Base-by-base conservation (phyloP, 768 basidiomycete genomes). In the Russula lepida region DNA sequence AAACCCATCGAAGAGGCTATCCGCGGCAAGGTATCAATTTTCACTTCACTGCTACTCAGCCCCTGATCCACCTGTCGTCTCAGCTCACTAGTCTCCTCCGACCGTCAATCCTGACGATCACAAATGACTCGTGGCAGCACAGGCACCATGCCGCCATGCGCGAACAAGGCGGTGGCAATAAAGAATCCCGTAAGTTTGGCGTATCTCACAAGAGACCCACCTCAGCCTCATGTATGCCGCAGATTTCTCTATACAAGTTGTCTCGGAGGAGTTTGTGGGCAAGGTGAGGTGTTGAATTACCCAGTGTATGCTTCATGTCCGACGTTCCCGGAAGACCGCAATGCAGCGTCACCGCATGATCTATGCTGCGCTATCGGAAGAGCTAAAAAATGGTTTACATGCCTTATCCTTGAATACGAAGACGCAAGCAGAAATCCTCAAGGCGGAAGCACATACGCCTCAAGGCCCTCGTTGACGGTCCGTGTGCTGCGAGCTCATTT, bases 51-150 rank as follows among this genome's bases (percentile, higher is more conserved):
- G 3, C 19, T 54, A 32, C 54, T 62, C 66, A 59, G 65, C 59
- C 49, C 52, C 55, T 67, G 53, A 62, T 58, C 54, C 66, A 25
- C 44, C 52, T 64, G 63, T 28, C 46, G 59, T 64, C 64, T 63
- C 70, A 92, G 91, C 75, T 93, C 66, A 82, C 77, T 56, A 70
- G 74, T 47, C 74, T 82, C 53, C 77, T 93, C 57, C 75, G 77
- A 67, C 90, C 91, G 21, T 72, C 79, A 56, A 76, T 78, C 67
- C 76, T 93, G 69, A 77, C 70, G 56, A 85, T 93, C 69, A 78
- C 78, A 37, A 93, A 93, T 73, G 87, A 93, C 68, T 92, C 91
- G 55, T 85, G 83, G 81, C 79, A 88, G 74, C 91, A 93, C 73
- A 81, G 87, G 69, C 87, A 92, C 75, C 91, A 93, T 74, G 79